Evolutionary conservation across 2,329 filamentous ascomycete genomes (phyloP), one percentile per base, ranked within the genome.

Genomic region (Grosmannia serpens): DNA sequence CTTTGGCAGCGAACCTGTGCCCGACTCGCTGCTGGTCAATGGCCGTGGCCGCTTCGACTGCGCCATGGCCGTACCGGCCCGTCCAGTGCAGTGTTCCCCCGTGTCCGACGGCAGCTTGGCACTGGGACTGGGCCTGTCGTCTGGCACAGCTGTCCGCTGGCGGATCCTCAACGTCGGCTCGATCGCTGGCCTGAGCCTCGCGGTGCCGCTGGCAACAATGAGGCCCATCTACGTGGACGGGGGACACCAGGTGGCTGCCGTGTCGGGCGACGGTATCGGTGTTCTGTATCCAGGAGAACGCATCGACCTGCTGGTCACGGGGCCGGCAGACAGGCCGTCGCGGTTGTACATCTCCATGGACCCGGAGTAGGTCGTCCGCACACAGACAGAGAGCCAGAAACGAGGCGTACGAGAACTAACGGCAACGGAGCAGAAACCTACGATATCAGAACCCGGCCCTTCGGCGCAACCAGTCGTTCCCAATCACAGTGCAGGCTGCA

Each of bases 151-250:
- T 1, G 33, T 38, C 9, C 41, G 44, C 22, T 58, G 57, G 57
- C 17, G 63, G n/a, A 44, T 65, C n/a, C 49, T 63, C 22, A 65
- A 65, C 29, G 38, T 50, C 11, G 62, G 62, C 44, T 59, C 63
- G 24, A 41, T 63, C 20, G 54, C 62, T 13, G 63, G 62, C 10
- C 29, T 64, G 44, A 62, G 57, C 17, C 56, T 65, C 7, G 52
- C 57, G 1, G 22, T 55, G n/a, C 26, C 51, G 11, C n/a, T 22
- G 2, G 61, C 62, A 6, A 55, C 55, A 3, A 58, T 63, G 24
- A 57, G 60, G 4, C 51, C 47, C 24, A 26, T 50, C 10, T 11
- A 57, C 20, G 27, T 64, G 24, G 64, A 65, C 33, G 62, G 64
- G 5, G 62, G 63, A 26, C 20, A 24, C 8, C 44, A 52, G n/a